Conservation (phyloP, 1,284 basidiomycete species). For the Tranzscheliella williamsii region DNA sequence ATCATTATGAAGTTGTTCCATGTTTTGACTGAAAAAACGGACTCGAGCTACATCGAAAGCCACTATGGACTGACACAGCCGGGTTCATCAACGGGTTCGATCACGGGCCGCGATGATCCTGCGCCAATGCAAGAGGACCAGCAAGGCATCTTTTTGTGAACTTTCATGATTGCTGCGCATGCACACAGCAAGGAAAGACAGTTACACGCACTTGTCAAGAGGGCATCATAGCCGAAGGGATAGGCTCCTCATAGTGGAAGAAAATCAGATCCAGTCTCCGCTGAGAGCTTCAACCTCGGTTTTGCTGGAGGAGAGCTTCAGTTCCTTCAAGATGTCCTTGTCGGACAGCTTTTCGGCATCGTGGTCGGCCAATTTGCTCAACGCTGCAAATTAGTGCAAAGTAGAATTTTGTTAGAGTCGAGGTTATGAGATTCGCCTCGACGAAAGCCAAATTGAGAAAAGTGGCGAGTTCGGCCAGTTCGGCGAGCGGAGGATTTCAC, state of each 20-base stretch:
- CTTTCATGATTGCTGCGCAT: neutral
- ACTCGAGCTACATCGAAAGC: conserved; percentile 2
- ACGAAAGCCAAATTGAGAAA: too few relatives aligned
- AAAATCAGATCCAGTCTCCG: conserved; percentile 40
- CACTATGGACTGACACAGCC: conserved; percentile 25
- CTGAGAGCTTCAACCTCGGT: conserved; percentile 27
- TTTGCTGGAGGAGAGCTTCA: conserved; percentile 22
- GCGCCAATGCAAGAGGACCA: conserved; percentile 26
- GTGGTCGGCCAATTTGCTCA: neutral
- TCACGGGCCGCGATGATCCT: too few relatives aligned
- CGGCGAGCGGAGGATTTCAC: conserved; percentile 10
- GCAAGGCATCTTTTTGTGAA: conserved; percentile 22
- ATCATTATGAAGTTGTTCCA: conserved; percentile 23
- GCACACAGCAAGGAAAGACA: neutral
- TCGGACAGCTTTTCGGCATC: conserved; percentile 16
- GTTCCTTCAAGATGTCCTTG: conserved; percentile 30
- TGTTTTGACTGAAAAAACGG: conserved; percentile 23
- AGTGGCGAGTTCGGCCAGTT: conserved; percentile 14
- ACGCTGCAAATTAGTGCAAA: too few relatives aligned
- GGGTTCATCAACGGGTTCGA: neutral
- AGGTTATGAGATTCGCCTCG: too few relatives aligned
- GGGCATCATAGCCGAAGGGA: too few relatives aligned
- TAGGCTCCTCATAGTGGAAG: too few relatives aligned
- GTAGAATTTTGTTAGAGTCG: too few relatives aligned
- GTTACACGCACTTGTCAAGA: too few relatives aligned